Conservation (phyloP, 768 basidiomycete species). For the Cyclocybe cylindracea region DNA sequence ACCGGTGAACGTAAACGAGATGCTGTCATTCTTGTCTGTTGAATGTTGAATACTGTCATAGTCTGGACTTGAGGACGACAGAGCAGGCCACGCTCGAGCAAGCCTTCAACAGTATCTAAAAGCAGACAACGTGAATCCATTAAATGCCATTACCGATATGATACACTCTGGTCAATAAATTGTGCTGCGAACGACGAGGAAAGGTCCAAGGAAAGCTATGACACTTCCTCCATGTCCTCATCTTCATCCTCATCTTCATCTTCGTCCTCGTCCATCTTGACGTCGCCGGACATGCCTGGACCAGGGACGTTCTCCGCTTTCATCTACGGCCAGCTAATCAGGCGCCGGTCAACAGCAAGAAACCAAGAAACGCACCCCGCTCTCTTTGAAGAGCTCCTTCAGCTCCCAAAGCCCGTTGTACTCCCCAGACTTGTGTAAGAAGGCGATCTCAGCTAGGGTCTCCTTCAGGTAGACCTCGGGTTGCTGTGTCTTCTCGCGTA, state of each 20-base stretch:
- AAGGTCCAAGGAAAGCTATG: slow-evolving; percentile 33
- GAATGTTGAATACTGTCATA: no score
- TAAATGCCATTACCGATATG: no score
- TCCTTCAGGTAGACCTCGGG: slow-evolving; percentile 88
- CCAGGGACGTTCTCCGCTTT: slow-evolving; percentile 49
- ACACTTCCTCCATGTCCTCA: slow-evolving; percentile 75
- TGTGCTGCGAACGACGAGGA: neutral
- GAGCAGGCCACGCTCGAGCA: neutral
- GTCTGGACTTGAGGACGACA: no score
- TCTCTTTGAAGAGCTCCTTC: slow-evolving; percentile 69
- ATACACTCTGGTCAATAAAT: neutral
- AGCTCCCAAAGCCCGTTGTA: slow-evolving; percentile 81
- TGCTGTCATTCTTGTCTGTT: no score
- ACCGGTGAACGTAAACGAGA: no score
- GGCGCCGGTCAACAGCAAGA: neutral
- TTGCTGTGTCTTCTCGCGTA: slow-evolving; percentile 82
- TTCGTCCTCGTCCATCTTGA: slow-evolving; percentile 55
- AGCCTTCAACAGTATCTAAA: neutral
- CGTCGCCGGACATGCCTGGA: slow-evolving; percentile 27
- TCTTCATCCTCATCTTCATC: slow-evolving; percentile 64
- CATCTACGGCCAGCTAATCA: slow-evolving; percentile 26
- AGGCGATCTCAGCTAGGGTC: slow-evolving; percentile 74
- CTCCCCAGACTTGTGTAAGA: slow-evolving; percentile 78
- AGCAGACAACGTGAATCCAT: neutral
- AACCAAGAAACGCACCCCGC: slow-evolving; percentile 44